Conservation (phyloP, 1,139 yeast species). For the Candida glucosophila region DNA sequence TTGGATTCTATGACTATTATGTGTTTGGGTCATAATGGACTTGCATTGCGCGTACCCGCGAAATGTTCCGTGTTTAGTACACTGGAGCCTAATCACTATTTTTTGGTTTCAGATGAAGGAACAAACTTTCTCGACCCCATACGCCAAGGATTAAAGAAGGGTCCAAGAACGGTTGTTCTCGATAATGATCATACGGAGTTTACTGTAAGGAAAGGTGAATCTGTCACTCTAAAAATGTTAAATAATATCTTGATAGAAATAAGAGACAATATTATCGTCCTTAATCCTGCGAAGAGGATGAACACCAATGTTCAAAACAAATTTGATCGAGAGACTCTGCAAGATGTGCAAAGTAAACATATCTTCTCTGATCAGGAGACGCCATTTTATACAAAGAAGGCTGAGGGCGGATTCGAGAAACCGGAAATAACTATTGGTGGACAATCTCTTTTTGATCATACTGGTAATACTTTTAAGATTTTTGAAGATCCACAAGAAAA, state of each 20-base stretch:
- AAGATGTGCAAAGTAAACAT: slow-evolving; percentile 1
- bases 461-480: too few species aligned
- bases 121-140: slow-evolving; percentile 4
- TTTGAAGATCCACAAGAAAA: too few species aligned
- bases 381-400: too few species aligned
- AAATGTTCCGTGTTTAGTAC: slow-evolving; percentile 28
- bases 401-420: too few species aligned
- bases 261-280: slow-evolving; percentile 47
- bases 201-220: slow-evolving; percentile 45
- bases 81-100: slow-evolving; percentile 19
- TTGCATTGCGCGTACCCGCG: slow-evolving; percentile 52
- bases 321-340: slow-evolving; percentile 9
- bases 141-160: slow-evolving; percentile 7
- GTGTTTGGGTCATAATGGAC: slow-evolving; percentile 68
- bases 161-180: slow-evolving; percentile 30
- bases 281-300: slow-evolving; percentile 43
- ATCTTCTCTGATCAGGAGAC: slow-evolving; percentile 6
- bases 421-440: too few species aligned
- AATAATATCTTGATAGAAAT: slow-evolving; percentile 54
- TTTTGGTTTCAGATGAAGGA: slow-evolving; percentile 12
- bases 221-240: slow-evolving; percentile 45
- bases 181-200: slow-evolving; percentile 48
- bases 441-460: too few species aligned
- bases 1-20: slow-evolving; percentile 25
- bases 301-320: slow-evolving; percentile 33